Conservation (phyloP, 441 rosid species). For the Adansonia gregorii region DNA sequence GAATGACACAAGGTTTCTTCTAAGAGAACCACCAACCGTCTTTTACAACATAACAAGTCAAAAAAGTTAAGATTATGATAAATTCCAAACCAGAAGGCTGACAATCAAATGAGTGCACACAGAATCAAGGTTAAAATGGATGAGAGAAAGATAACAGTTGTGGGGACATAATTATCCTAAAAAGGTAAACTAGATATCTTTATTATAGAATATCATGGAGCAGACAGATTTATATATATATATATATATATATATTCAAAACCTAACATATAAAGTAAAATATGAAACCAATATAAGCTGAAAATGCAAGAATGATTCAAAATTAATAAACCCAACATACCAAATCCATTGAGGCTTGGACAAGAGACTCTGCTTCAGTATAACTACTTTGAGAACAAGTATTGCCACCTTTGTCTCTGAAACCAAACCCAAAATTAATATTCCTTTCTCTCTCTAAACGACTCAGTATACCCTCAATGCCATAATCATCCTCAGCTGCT, state of each 20-base stretch:
- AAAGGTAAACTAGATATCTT: neutral
- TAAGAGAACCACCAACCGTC: constrained; percentile 59
- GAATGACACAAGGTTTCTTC: constrained; percentile 36
- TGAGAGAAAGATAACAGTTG: neutral
- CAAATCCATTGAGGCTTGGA: constrained; percentile 41
- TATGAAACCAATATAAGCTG: neutral
- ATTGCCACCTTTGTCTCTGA: constrained; percentile 45
- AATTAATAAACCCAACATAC: constrained; percentile 44
- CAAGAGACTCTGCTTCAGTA: constrained; percentile 40
- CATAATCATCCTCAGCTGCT: constrained; percentile 48
- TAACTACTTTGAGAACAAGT: constrained; percentile 32
- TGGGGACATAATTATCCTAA: neutral
- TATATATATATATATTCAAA: neutral
- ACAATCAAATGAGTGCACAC: neutral
- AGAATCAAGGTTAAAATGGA: constrained; percentile 13
- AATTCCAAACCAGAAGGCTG: neutral
- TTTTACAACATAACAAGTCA: constrained; percentile 50
- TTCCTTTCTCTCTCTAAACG: constrained; percentile 85
- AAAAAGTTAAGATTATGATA: constrained; percentile 29
- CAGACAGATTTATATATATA: neutral
- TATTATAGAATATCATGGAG: neutral
- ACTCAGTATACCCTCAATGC: constrained; percentile 78
- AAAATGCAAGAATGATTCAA: neutral
- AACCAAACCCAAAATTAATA: constrained; percentile 56
- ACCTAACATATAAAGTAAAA: neutral